Percentiles rank a stretch among this genome's conserved stretches.
Conservation (phyloP, 768 basidiomycete species). For the Kwoniella dendrophila region DNA sequence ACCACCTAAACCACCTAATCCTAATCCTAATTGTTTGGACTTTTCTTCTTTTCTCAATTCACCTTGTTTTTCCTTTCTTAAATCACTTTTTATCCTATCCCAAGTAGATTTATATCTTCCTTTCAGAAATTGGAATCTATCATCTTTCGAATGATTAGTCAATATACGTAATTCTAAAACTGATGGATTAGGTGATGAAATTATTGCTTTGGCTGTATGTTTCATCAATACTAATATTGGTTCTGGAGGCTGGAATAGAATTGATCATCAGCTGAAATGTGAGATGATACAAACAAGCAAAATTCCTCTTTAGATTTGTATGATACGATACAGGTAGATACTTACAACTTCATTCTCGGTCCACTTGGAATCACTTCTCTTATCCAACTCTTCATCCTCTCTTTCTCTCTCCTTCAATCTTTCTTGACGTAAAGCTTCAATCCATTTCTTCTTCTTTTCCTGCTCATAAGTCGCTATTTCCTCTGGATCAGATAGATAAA, state of each 20-base stretch:
- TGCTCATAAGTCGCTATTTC: conserved; percentile 70
- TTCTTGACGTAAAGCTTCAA: conserved; percentile 67
- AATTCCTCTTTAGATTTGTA: not conserved
- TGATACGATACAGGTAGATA: not conserved
- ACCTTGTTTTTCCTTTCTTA: conserved; percentile 10
- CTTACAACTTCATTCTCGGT: conserved; percentile 35
- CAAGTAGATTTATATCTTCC: conserved; percentile 74
- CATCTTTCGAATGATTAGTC: conserved; percentile 77
- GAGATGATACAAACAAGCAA: not conserved
- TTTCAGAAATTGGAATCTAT: conserved; percentile 76
- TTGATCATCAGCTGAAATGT: not conserved
- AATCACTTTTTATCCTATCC: conserved; percentile 62
- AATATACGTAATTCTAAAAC: conserved; percentile 86
- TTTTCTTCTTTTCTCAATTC: conserved; percentile 6
- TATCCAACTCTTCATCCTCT: conserved; percentile 66
- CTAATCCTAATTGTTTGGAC: conserved; percentile 10
- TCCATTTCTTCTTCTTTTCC: conserved; percentile 67
- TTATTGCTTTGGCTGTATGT: conserved; percentile 71
- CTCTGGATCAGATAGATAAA: conserved; percentile 67
- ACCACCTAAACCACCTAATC: conserved; percentile 14
- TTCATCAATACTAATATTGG: conserved; percentile 73
- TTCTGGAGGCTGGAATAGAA: conserved; percentile 45
- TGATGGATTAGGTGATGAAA: conserved; percentile 72
- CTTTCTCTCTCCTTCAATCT: conserved; percentile 60
- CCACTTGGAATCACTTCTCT: conserved; percentile 62